These are phyloP conservation scores for Talaromyces sp. DNA, from an alignment of 2,329 filamentous ascomycete genomes.

Conservation along the genomic window DNA sequence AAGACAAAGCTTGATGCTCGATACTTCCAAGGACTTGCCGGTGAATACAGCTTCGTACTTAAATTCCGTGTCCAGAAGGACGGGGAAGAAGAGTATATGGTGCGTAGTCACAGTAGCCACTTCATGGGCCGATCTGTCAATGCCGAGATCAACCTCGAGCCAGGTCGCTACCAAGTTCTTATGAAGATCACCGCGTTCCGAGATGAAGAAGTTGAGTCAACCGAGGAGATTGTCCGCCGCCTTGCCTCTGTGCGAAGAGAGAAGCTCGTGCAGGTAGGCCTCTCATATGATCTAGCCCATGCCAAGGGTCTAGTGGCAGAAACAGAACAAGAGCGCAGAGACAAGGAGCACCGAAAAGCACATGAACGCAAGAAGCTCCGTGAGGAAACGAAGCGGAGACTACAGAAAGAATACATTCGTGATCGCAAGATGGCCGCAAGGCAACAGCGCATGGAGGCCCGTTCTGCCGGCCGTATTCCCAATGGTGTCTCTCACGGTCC, in stretches of 20 bases:
- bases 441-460: constrained; percentile 33
- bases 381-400: constrained; percentile 42
- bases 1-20: constrained; percentile 55
- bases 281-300: constrained; percentile 51
- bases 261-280: constrained; percentile 63
- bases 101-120: constrained; percentile 58
- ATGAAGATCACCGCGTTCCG: constrained; percentile 73
- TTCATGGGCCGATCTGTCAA: constrained; percentile 74
- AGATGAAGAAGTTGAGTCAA: constrained; percentile 51
- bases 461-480: constrained; percentile 22
- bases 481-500: constrained; percentile 8
- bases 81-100: constrained; percentile 62
- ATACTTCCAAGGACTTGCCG: constrained; percentile 62
- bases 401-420: constrained; percentile 45
- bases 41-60: constrained; percentile 60
- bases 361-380: constrained; percentile 40
- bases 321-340: constrained; percentile 38
- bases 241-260: constrained; percentile 67
- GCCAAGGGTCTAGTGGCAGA: constrained; percentile 47
- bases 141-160: constrained; percentile 72
- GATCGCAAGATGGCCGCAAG: constrained; percentile 40
- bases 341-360: constrained; percentile 36
- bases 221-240: constrained; percentile 69
- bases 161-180: constrained; percentile 74
- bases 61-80: constrained; percentile 63